A percentile compares a stretch with the other conserved stretches of the same genome.
Conservation (phyloP, 495 filamentous ascomycete genomes). For the Cryomyces minteri region DNA sequence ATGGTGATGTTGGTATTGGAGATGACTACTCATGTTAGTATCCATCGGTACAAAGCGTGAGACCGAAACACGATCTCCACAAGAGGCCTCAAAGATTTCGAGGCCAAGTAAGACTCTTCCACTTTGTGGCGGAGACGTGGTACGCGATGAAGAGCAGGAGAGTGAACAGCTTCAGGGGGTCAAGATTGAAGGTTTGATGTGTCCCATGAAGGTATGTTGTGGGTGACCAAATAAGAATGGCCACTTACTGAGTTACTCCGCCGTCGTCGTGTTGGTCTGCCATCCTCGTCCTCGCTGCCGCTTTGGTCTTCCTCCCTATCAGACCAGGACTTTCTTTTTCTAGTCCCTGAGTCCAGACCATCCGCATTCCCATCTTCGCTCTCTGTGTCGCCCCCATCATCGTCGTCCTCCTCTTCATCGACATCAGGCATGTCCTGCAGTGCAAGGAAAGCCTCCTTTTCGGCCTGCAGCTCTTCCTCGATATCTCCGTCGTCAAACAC, state of each 20-base stretch:
- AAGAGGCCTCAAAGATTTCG: too few species aligned
- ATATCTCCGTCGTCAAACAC: constrained; percentile 96
- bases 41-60: too few species aligned
- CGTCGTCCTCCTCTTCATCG: constrained; percentile 45
- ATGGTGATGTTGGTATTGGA: constrained; percentile 25
- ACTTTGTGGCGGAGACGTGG: too few species aligned
- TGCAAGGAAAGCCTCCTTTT: constrained; percentile 65
- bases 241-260: constrained; percentile 67
- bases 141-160: too few species aligned
- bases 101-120: too few species aligned
- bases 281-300: constrained; percentile 46
- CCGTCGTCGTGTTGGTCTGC: constrained; percentile 55
- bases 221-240: neutral
- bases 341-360: constrained; percentile 13
- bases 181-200: too few species aligned
- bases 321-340: constrained; percentile 77
- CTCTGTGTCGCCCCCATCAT: constrained; percentile 11
- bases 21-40: neutral
- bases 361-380: constrained; percentile 24
- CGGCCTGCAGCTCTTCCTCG: constrained; percentile 57
- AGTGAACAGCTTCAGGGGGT: too few species aligned
- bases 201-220: too few species aligned
- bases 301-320: constrained; percentile 48
- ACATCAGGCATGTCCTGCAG: constrained; percentile 80
- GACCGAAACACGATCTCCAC: too few species aligned